Evolutionary conservation across 2,329 filamentous ascomycete genomes (phyloP), one percentile per base, ranked within the genome.

Genomic region (Alternaria alternata): DNA sequence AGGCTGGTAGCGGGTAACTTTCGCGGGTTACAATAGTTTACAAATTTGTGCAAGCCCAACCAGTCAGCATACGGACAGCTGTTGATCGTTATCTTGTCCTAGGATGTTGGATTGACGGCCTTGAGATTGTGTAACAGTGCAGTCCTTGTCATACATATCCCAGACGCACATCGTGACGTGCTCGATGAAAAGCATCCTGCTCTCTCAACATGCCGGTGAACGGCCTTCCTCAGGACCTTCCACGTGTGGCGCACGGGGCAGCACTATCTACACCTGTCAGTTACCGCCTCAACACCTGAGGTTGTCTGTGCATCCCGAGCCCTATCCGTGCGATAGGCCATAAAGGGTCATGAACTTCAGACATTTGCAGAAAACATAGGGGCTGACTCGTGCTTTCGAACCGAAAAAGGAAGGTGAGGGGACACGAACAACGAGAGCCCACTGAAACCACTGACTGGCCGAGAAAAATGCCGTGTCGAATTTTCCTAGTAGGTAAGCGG

Each of bases 71-170:
- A 22, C 52, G 20, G 12, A 18, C 4, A 16, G 22, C 14, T 38
- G 56, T 48, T 59, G 49, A 54, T 54, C 43, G 52, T 54, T 54
- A 38, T 54, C 32, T 54, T 47, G 36, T 34, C 22, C 16, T 43
- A 39, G 26, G 26, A 49, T 49, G 8, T 38, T 49, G 20, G 34
- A 38, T 20, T 28, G 16, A 30, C 49, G 22, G 24, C 36, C 16
- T 51, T n/a, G 20, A 22, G 16, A 51, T 34, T 51, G 20, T 49
- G 46, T 49, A 38, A 49, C 38, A 41, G 14, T 32, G 14, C 38
- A 26, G 51, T 20, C 51, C 28, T 43, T 41, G 39, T 14, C 51
- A 24, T 53, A 43, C 51, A 42, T 30, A 49, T 49, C 20, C 46
- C 34, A 22, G 43, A 26, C 28, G 38, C 41, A 43, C 30, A 36